phyloP scores from a whole-genome alignment of 345 rosid species.

The Carallia pectinifolia region DNA sequence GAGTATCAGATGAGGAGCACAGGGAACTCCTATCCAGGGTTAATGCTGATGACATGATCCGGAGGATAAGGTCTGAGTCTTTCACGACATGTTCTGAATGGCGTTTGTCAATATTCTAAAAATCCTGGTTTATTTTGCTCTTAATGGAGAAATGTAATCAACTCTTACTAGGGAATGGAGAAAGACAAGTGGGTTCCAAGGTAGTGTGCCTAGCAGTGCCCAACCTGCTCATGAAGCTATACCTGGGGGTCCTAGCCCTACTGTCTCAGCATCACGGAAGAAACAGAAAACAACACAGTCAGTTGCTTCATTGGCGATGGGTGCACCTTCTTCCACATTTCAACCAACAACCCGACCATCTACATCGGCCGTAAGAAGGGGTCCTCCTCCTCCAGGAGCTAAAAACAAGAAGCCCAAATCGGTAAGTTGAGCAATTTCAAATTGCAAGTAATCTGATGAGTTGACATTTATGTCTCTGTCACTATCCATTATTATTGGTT shows the following conservation, averaged over 20 bases:
- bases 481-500: slow-evolving; percentile 13
- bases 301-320: slow-evolving; percentile 69
- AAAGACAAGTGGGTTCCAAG: slow-evolving; percentile 60
- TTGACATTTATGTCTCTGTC: not conserved
- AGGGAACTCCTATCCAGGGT: slow-evolving; percentile 80
- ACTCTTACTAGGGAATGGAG: slow-evolving; percentile 83
- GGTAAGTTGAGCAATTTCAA: slow-evolving; percentile 46
- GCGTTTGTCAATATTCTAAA: slow-evolving; percentile 13
- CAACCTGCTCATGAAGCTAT: slow-evolving; percentile 61
- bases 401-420: slow-evolving; percentile 79
- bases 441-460: not conserved
- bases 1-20: slow-evolving; percentile 97
- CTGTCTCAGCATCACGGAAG: slow-evolving; percentile 84
- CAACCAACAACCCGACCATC: slow-evolving; percentile 83
- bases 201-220: slow-evolving; percentile 57
- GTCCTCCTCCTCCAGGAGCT: slow-evolving; percentile 64
- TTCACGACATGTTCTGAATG: slow-evolving; percentile 15
- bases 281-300: slow-evolving; percentile 81
- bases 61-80: slow-evolving; percentile 71
- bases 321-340: slow-evolving; percentile 73
- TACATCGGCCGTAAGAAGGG: slow-evolving; percentile 68
- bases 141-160: slow-evolving; percentile 23
- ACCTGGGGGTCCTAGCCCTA: slow-evolving; percentile 90
- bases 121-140: slow-evolving; percentile 23
- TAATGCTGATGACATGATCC: slow-evolving; percentile 79